Conservation (phyloP, 768 basidiomycete genomes). For the Boletus speciosus region DNA sequence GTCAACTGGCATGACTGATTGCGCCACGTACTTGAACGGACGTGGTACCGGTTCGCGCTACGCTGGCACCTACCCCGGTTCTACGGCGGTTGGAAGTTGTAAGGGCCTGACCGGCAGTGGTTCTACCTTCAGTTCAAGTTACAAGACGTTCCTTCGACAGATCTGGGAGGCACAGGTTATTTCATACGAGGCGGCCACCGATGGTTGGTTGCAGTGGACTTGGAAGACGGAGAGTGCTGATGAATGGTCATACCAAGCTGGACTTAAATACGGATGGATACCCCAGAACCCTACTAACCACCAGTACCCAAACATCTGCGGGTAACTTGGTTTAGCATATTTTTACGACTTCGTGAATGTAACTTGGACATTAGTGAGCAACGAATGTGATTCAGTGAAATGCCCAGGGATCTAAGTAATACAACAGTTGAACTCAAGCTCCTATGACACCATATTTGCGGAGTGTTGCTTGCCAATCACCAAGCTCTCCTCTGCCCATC, state of each 20-base stretch:
- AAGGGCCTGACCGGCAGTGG: slow-evolving; percentile 68
- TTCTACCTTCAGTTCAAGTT: slow-evolving; percentile 66
- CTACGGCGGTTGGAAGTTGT: slow-evolving; percentile 71
- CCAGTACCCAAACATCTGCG: slow-evolving; percentile 62
- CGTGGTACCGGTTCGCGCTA: slow-evolving; percentile 67
- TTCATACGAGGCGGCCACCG: slow-evolving; percentile 58
- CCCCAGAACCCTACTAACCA: slow-evolving; percentile 53
- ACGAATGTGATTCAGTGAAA: not conserved
- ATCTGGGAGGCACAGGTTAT: slow-evolving; percentile 84
- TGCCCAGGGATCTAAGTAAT: not conserved
- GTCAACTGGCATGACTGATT: slow-evolving; percentile 75
- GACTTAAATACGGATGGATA: slow-evolving; percentile 81
- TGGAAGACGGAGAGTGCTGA: slow-evolving; percentile 83
- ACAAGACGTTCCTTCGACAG: slow-evolving; percentile 79
- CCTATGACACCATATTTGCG: slow-evolving; percentile 64
- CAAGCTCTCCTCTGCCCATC: slow-evolving; percentile 79
- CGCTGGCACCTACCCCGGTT: slow-evolving; percentile 62
- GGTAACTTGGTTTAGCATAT: slow-evolving; percentile 14
- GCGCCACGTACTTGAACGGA: slow-evolving; percentile 64
- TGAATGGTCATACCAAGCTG: slow-evolving; percentile 89
- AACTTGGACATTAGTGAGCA: not conserved
- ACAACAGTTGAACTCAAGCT: slow-evolving; percentile 8
- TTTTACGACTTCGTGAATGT: not conserved
- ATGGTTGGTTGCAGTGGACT: slow-evolving; percentile 79
- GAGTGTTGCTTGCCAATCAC: slow-evolving; percentile 60